Percentiles rank a stretch among this genome's conserved stretches.
Conservation (phyloP, 2,329 filamentous ascomycete genomes). For the Botryosphaeria dothidea region DNA sequence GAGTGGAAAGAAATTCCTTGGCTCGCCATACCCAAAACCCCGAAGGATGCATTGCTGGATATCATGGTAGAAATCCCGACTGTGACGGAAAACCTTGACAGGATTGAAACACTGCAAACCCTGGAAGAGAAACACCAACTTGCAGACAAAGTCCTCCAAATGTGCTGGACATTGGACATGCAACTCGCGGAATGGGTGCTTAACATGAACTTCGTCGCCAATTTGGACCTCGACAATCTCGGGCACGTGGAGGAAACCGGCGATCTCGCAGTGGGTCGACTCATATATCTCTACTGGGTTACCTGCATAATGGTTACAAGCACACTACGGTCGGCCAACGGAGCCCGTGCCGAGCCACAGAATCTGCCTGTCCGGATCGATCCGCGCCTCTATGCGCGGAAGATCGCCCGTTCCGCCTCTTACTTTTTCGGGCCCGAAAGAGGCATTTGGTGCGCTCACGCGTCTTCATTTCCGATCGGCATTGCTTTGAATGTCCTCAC, state of each 20-base stretch:
- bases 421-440: slow-evolving; percentile 29
- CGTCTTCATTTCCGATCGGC: slow-evolving; percentile 24
- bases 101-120: slow-evolving; percentile 3
- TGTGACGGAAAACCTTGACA: slow-evolving; percentile 33
- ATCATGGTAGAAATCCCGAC: slow-evolving; percentile 34
- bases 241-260: neutral
- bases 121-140: neutral
- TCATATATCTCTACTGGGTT: slow-evolving; percentile 31
- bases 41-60: slow-evolving; percentile 37
- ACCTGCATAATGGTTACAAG: slow-evolving; percentile 27
- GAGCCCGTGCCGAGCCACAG: neutral
- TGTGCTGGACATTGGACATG: slow-evolving; percentile 26
- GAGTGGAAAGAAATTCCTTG: slow-evolving; percentile 41
- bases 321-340: slow-evolving; percentile 19
- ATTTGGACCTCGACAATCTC: slow-evolving; percentile 25
- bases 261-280: slow-evolving; percentile 20
- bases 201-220: neutral
- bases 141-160: slow-evolving; percentile 9
- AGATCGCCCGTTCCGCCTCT: slow-evolving; percentile 26
- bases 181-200: slow-evolving; percentile 26
- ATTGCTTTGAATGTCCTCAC: slow-evolving; percentile 1
- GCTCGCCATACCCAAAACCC: slow-evolving; percentile 31
- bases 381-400: slow-evolving; percentile 28
- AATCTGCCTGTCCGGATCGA: slow-evolving; percentile 25
- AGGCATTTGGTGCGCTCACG: slow-evolving; percentile 26